phyloP scores from a whole-genome alignment of 75 land plant genomes.

The Pinus tabuliformis region DNA sequence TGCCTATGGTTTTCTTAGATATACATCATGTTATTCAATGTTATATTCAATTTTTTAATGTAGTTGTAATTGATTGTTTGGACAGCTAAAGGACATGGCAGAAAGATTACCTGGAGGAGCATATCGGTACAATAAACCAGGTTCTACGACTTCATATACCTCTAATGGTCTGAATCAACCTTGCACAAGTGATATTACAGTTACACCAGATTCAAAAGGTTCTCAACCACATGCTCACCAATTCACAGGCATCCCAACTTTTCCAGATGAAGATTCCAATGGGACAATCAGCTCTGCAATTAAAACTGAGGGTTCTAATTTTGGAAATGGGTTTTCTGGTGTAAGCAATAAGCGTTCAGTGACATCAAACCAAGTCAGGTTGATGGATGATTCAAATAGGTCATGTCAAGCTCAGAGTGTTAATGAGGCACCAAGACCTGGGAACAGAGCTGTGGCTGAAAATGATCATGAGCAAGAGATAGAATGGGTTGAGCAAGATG shows the following conservation, averaged over 20 bases:
- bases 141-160: not conserved
- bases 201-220: not conserved
- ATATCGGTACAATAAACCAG: constrained; percentile 8
- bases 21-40: not conserved
- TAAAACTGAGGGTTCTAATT: constrained; percentile 2
- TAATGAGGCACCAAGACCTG: constrained; percentile 39
- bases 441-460: constrained; percentile 37
- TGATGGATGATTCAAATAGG: constrained; percentile 23
- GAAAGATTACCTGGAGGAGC: constrained; percentile 74
- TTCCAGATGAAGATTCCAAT: constrained; percentile 5
- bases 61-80: not conserved
- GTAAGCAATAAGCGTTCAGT: not conserved
- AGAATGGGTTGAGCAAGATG: constrained; percentile 99
- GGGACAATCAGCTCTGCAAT: constrained; percentile 5
- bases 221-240: not conserved
- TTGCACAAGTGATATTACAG: not conserved
- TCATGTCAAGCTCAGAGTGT: constrained; percentile 14
- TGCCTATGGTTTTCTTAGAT: not conserved
- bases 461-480: constrained; percentile 52
- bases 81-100: constrained; percentile 93
- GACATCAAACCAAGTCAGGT: not conserved
- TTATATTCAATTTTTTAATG: not conserved
- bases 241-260: not conserved
- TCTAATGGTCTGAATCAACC: constrained; percentile 4
- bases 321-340: constrained; percentile 7